Conservation (phyloP, 257 asterid species). For the Forsythia viridissima region DNA sequence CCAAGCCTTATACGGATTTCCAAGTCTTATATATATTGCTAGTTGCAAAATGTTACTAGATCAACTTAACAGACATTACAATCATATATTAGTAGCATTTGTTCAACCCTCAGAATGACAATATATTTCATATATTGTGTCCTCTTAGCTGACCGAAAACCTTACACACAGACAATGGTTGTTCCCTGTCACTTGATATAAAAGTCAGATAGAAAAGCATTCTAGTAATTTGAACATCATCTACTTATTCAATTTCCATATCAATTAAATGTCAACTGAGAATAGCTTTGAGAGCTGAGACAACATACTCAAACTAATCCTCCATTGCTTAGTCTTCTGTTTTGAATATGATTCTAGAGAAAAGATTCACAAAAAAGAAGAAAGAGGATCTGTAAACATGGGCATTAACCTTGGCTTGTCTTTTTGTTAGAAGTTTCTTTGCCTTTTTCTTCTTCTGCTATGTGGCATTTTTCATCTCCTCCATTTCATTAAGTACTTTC, state of each 20-base stretch:
- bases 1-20: too few species aligned
- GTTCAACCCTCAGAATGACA: background rate
- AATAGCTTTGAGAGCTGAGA: too few species aligned
- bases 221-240: too few species aligned
- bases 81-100: background rate
- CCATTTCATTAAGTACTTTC: constrained; percentile 73
- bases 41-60: background rate
- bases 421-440: constrained; percentile 67
- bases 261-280: too few species aligned
- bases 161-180: too few species aligned
- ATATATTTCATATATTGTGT: background rate
- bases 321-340: background rate
- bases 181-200: background rate
- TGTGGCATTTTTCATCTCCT: constrained; percentile 72
- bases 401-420: constrained; percentile 69
- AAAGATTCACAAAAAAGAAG: background rate
- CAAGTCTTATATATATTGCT: background rate
- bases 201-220: too few species aligned
- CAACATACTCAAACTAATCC: background rate
- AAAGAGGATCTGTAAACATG: background rate
- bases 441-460: constrained; percentile 77
- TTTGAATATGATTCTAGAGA: background rate
- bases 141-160: background rate
- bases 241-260: too few species aligned
- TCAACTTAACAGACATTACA: background rate